These are phyloP conservation scores for Podila clonocystis DNA, from an alignment of 192 early-diverging fungal species.

Conservation along the genomic window DNA sequence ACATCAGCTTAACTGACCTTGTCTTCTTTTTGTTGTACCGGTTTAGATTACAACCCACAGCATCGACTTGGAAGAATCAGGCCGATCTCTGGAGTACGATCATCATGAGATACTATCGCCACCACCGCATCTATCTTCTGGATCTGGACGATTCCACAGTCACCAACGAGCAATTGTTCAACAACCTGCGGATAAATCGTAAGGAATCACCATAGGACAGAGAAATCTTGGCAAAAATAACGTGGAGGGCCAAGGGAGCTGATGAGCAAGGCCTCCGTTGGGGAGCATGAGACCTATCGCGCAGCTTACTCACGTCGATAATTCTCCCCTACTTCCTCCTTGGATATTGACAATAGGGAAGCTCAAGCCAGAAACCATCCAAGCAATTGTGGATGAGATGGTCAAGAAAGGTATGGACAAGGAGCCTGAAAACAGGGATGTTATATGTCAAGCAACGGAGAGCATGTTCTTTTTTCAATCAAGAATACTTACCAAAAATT, in stretches of 20 bases:
- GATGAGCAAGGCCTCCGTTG: background rate
- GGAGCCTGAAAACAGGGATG: constrained; percentile 31
- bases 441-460: too few relatives aligned
- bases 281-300: background rate
- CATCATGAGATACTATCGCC: constrained; percentile 75
- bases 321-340: background rate
- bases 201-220: background rate
- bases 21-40: background rate
- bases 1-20: background rate
- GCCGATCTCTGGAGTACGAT: constrained; percentile 81
- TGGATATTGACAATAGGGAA: constrained; percentile 49
- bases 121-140: constrained; percentile 70
- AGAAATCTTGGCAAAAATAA: background rate
- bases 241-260: constrained; percentile 21
- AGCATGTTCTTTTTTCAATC: too few relatives aligned
- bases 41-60: constrained; percentile 71
- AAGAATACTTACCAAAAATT: too few relatives aligned
- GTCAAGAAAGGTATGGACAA: constrained; percentile 71
- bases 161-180: constrained; percentile 68
- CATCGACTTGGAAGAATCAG: constrained; percentile 87
- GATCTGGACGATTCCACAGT: constrained; percentile 67
- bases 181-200: constrained; percentile 77
- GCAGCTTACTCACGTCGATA: background rate
- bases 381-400: constrained; percentile 80
- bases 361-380: constrained; percentile 70